Conservation (phyloP, 495 filamentous ascomycete species). For the Tuber microsphaerosporum region DNA sequence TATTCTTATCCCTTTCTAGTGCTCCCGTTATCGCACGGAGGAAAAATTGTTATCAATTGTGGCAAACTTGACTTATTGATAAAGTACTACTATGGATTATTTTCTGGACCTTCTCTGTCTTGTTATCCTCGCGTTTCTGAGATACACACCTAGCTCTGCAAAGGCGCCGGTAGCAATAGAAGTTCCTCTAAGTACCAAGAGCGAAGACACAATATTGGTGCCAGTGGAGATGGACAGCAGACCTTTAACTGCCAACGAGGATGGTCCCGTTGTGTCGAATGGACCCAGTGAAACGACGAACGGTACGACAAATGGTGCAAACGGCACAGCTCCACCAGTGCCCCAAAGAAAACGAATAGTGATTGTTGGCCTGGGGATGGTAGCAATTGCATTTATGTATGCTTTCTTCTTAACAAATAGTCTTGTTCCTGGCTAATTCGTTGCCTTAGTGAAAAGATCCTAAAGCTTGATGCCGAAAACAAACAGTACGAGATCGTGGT, state of each 20-base stretch:
- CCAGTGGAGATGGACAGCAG: not conserved
- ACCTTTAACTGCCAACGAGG: constrained; percentile 3
- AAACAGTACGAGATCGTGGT: constrained; percentile 80
- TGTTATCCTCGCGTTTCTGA: constrained; percentile 10
- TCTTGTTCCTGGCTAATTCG: not conserved
- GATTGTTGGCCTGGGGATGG: constrained; percentile 90
- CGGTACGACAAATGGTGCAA: not conserved
- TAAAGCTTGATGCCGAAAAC: constrained; percentile 73
- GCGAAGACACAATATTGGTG: not conserved
- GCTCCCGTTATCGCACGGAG: not conserved
- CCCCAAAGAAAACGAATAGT: constrained; percentile 61
- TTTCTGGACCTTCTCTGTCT: constrained; percentile 16
- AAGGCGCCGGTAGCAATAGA: not conserved
- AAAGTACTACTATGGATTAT: constrained; percentile 11
- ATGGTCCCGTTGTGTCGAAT: not conserved
- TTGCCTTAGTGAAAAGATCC: constrained; percentile 69
- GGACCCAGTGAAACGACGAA: not conserved
- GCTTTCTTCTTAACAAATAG: constrained; percentile 31
- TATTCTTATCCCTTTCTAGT: not conserved
- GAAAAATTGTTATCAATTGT: not conserved
- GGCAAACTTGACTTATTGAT: not conserved
- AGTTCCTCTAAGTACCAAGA: not conserved
- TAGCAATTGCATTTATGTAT: constrained; percentile 89
- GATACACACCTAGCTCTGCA: not conserved
- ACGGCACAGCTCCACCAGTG: not conserved